Percentiles rank a stretch among this genome's conserved stretches.
phyloP scores from a whole-genome alignment of 768 basidiomycete genomes.

The Ephemerocybe angulata region DNA sequence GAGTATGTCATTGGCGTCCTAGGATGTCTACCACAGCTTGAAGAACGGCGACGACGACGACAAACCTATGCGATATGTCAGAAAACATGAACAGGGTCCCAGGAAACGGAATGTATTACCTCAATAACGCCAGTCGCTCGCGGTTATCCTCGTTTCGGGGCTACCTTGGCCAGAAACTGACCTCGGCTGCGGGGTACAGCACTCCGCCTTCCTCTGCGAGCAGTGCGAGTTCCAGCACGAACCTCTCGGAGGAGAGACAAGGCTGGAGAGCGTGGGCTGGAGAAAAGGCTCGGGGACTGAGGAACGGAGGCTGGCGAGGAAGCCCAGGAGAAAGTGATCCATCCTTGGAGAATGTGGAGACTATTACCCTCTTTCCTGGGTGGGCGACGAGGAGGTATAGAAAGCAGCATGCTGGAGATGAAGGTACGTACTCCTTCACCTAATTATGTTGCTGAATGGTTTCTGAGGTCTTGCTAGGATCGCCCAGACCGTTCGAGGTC shows the following conservation, averaged over 20 bases:
- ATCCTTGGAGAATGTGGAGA: slow-evolving; percentile 29
- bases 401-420: slow-evolving; percentile 6
- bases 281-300: slow-evolving; percentile 1
- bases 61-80: too few species aligned
- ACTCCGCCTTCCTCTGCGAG: neutral
- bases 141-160: neutral
- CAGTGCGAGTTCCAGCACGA: too few species aligned
- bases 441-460: neutral
- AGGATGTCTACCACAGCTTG: too few species aligned
- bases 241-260: neutral
- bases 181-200: neutral
- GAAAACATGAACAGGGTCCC: slow-evolving; percentile 3
- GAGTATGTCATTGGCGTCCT: too few species aligned
- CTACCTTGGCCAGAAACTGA: neutral
- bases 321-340: neutral
- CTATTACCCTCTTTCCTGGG: slow-evolving; percentile 68
- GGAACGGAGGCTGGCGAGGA: neutral
- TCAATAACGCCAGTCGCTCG: neutral
- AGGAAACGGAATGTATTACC: neutral
- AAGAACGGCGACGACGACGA: too few species aligned
- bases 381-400: slow-evolving; percentile 66
- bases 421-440: slow-evolving; percentile 4
- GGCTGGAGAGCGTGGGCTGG: slow-evolving; percentile 12
- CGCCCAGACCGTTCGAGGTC: slow-evolving; percentile 54
- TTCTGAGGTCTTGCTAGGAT: slow-evolving; percentile 8